phyloP scores from a whole-genome alignment of 1,139 yeast genomes.

The Kluyveromyces sp. region DNA sequence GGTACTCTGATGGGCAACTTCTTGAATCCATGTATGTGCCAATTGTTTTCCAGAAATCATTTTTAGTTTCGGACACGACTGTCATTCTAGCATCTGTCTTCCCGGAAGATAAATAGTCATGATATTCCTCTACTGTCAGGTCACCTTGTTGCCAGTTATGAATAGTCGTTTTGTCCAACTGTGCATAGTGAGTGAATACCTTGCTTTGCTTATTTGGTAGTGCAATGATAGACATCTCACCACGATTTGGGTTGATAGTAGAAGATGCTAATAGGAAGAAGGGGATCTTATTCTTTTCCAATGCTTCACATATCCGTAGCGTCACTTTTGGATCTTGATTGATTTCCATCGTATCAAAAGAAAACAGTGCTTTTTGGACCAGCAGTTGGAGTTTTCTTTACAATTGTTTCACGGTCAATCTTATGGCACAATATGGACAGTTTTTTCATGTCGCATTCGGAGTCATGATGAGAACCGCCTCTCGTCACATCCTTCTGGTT shows the following conservation, averaged over 20 bases:
- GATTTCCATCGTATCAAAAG: conserved; percentile 4
- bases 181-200: conserved; percentile 51
- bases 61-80: conserved; percentile 18
- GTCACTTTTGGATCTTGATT: conserved; percentile 16
- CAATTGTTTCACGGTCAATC: conserved; percentile 19
- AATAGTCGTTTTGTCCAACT: conserved; percentile 29
- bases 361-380: conserved; percentile 2
- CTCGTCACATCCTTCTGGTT: not conserved
- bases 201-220: conserved; percentile 51
- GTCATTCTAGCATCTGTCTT: not conserved
- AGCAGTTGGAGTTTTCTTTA: conserved; percentile 1
- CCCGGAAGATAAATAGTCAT: conserved; percentile 16
- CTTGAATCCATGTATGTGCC: conserved; percentile 41
- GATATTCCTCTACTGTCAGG: conserved; percentile 8
- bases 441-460: not conserved
- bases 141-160: conserved; percentile 24
- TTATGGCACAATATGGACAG: conserved; percentile 11
- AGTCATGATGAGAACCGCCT: not conserved
- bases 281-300: conserved; percentile 8
- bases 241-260: conserved; percentile 31
- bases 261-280: conserved; percentile 28
- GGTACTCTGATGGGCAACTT: conserved; percentile 14
- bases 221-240: conserved; percentile 83
- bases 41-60: conserved; percentile 31
- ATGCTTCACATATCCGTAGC: conserved; percentile 17